Evolutionary conservation across 495 filamentous ascomycete genomes (phyloP), one percentile per base, ranked within the genome.

Genomic region (Tuber melanosporum): DNA sequence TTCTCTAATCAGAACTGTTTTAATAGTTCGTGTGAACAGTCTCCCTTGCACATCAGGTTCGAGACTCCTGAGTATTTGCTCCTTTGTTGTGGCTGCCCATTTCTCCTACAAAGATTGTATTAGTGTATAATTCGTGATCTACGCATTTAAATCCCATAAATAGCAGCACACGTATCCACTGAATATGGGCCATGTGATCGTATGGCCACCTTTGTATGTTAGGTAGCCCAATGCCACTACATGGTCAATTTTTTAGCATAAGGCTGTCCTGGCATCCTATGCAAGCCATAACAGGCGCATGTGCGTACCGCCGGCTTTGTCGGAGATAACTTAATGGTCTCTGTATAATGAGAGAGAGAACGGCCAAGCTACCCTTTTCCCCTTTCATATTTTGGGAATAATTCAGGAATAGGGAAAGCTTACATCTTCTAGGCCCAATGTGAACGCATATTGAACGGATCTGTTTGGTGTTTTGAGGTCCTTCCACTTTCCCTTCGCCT

Each of bases 1-100:
- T 85, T 99, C 95, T 75, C 95, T 88, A 9, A 93, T 92, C 36
- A 99, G 88, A 26, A 98, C 94, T 7, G 94, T 97, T 81, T 98
- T 95, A 49, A 99, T 93, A 89, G 97, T 94, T 43, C 95, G 92
- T 83, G 92, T 93, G 85, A 98, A 99, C 84, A 96, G 95, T 74
- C 91, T 92, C 20, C 96, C 96, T 75, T 93, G 91, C n/a, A 85
- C 83, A 19, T 91, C 91, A 81, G 92, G 87, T 77, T 91, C 91
- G 44, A 99, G 88, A 83, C 97, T 97, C 36, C 87, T 88, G 72
- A 90, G 90, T 75, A 99, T 96, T 4, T 86, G 85, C 49, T 87
- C 87, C 79, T 92, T 91, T 85, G 91, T 97, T 36, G 88, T 87
- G 19, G 85, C 85, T 32, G 90, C 92, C 95, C 95, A 99, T 85